phyloP scores from a whole-genome alignment of 768 basidiomycete genomes.

The Russula vinacea region DNA sequence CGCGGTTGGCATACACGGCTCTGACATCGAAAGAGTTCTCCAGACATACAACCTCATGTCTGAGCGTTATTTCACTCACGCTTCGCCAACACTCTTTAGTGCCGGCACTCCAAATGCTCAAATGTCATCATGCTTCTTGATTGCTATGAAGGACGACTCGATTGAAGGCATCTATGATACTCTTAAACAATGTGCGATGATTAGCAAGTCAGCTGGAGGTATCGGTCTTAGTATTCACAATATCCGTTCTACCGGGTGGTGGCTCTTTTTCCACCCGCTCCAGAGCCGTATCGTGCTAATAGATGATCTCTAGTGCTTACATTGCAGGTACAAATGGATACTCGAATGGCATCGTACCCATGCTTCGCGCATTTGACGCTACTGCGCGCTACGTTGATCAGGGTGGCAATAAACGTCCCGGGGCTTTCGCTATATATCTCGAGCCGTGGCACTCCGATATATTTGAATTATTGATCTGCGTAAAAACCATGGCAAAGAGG shows the following conservation, averaged over 20 bases:
- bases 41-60: constrained; percentile 97
- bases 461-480: constrained; percentile 95
- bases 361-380: constrained; percentile 96
- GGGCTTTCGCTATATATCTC: constrained; percentile 96
- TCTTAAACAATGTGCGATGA: constrained; percentile 96
- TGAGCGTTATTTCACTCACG: constrained; percentile 97
- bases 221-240: constrained; percentile 95
- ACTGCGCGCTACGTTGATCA: constrained; percentile 99
- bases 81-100: constrained; percentile 95
- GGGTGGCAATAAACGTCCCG: constrained; percentile 98
- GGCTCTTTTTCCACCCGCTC: constrained; percentile 12
- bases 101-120: constrained; percentile 96
- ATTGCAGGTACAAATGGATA: constrained; percentile 99
- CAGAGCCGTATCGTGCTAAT: constrained; percentile 8
- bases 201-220: constrained; percentile 98
- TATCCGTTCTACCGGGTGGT: constrained; percentile 88
- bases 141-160: constrained; percentile 97
- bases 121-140: constrained; percentile 93
- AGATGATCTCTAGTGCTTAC: constrained; percentile 63
- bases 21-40: constrained; percentile 86
- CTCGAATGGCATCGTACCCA: constrained; percentile 99
- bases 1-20: constrained; percentile 93
- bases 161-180: constrained; percentile 99
- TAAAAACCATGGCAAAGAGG: constrained; percentile 99
- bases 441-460: constrained; percentile 99